A percentile compares a stretch with the other conserved stretches of the same genome.
These are phyloP conservation scores for Hemileccinum rubropunctum DNA, from an alignment of 768 basidiomycete species.

Conservation along the genomic window DNA sequence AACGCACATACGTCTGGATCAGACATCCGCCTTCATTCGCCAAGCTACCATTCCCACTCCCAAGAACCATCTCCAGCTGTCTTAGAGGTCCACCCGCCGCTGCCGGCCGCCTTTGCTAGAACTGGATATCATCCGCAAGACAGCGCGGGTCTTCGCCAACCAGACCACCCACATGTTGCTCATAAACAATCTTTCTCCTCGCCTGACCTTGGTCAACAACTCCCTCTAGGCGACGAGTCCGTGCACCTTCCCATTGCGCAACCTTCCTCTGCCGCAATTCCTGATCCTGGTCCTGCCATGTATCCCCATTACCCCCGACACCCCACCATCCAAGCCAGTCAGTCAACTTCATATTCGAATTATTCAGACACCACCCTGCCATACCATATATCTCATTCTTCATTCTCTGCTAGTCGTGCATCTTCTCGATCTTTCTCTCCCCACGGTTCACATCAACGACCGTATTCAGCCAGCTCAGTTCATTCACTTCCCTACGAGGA, in stretches of 20 bases:
- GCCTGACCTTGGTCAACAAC: slow-evolving; percentile 8
- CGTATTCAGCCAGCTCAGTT: slow-evolving; percentile 21
- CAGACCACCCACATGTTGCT: slow-evolving; percentile 15
- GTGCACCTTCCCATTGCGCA: slow-evolving; percentile 9
- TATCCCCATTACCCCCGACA: slow-evolving; percentile 18
- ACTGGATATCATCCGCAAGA: slow-evolving; percentile 29
- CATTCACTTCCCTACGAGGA: slow-evolving; percentile 15
- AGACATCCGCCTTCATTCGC: slow-evolving; percentile 37
- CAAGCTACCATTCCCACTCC: slow-evolving; percentile 30
- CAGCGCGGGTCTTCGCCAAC: slow-evolving; percentile 12
- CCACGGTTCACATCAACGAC: slow-evolving; percentile 9
- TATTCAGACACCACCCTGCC: slow-evolving; percentile 8
- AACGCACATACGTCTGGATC: slow-evolving; percentile 31
- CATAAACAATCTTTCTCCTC: slow-evolving; percentile 34
- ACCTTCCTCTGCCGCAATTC: slow-evolving; percentile 1
- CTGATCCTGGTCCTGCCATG: slow-evolving; percentile 9
- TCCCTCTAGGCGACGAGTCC: slow-evolving; percentile 10
- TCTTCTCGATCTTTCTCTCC: slow-evolving; percentile 9
- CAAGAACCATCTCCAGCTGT: slow-evolving; percentile 29
- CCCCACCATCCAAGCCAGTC: slow-evolving; percentile 6
- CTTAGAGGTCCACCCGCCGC: slow-evolving; percentile 41
- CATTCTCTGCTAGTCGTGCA: slow-evolving; percentile 8
- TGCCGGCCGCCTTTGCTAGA: slow-evolving; percentile 31
- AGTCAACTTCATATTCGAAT: slow-evolving; percentile 16
- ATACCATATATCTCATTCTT: slow-evolving; percentile 12